Conservation (phyloP, 2,329 filamentous ascomycete species). For the Penicillium sp. region DNA sequence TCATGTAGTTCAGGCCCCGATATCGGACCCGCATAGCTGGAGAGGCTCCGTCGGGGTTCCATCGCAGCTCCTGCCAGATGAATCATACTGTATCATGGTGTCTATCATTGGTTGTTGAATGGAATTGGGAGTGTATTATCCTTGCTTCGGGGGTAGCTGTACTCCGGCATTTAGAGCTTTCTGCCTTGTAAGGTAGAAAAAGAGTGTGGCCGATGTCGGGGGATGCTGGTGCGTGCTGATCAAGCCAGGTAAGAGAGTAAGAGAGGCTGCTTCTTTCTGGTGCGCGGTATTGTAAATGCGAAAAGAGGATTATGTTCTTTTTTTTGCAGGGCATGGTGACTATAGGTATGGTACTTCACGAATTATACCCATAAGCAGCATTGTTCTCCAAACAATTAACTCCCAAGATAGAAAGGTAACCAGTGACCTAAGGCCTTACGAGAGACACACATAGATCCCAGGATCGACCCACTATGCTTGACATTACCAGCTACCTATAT, state of each 20-base stretch:
- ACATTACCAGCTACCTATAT: no score
- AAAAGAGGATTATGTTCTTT: neutral
- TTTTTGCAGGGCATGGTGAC: neutral
- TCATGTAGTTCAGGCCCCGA: conserved; percentile 6
- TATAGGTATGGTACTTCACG: no score
- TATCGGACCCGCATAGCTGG: neutral
- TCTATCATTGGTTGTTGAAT: neutral
- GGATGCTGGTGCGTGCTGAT: neutral
- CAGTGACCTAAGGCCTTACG: neutral
- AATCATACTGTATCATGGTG: neutral
- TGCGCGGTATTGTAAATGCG: neutral
- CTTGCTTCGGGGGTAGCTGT: neutral
- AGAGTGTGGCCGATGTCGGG: conserved; percentile 2
- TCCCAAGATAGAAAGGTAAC: neutral
- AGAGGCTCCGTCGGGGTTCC: neutral
- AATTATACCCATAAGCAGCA: neutral
- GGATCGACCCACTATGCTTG: no score
- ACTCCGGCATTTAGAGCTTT: neutral
- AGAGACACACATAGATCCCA: neutral
- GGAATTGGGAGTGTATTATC: neutral
- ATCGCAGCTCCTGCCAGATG: neutral
- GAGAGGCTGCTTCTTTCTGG: neutral
- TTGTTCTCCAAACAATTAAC: neutral
- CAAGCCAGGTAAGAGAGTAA: no score
- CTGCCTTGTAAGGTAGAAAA: neutral